Percentiles rank a stretch among this genome's conserved stretches.
phyloP scores from a whole-genome alignment of 2,329 filamentous ascomycete species.

The Lojkania enalia region DNA sequence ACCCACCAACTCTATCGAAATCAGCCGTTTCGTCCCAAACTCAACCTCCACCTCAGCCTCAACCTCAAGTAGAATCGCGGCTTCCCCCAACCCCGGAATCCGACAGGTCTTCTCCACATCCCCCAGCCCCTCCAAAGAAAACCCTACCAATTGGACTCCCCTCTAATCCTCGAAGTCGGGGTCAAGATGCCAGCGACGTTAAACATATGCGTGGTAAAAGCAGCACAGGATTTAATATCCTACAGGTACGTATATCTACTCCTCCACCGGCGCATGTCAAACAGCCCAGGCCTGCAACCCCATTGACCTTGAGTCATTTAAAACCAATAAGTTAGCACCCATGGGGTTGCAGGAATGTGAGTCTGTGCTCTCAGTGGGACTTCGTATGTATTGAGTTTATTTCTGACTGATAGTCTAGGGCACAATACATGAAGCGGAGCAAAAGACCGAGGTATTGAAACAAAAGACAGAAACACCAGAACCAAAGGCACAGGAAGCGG shows the following conservation, averaged over 20 bases:
- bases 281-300: slow-evolving; percentile 8
- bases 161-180: slow-evolving; percentile 33
- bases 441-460: background rate
- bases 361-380: no score
- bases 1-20: background rate
- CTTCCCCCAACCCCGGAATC: slow-evolving; percentile 36
- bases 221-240: slow-evolving; percentile 41
- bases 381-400: no score
- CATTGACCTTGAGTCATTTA: no score
- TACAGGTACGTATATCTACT: slow-evolving; percentile 38
- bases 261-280: slow-evolving; percentile 20
- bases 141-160: slow-evolving; percentile 31
- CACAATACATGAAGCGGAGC: background rate
- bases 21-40: background rate
- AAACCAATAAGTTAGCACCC: slow-evolving; percentile 6
- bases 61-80: slow-evolving; percentile 2
- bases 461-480: background rate
- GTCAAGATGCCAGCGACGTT: slow-evolving; percentile 17
- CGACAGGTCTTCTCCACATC: background rate
- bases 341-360: background rate
- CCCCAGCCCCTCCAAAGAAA: slow-evolving; percentile 22
- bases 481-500: no score
- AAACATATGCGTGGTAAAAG: slow-evolving; percentile 43
- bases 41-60: background rate
- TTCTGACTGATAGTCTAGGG: no score